phyloP scores from a whole-genome alignment of 2,329 filamentous ascomycete species.

The Phialophora expanda region DNA sequence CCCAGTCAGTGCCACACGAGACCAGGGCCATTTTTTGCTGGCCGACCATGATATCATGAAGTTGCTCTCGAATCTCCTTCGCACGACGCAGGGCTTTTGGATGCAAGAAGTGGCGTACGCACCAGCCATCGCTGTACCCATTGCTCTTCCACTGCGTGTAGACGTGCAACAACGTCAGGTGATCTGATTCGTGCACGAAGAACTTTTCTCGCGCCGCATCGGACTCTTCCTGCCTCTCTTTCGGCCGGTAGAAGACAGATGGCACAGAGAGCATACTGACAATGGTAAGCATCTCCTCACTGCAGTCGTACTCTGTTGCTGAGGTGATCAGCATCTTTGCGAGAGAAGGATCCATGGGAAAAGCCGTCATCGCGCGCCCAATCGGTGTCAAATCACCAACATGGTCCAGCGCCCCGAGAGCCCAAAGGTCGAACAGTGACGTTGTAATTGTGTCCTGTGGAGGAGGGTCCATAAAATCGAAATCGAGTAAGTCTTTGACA shows the following conservation, averaged over 20 bases:
- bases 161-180: conserved; percentile 92
- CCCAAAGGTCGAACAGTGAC: conserved; percentile 96
- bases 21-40: conserved; percentile 87
- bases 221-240: conserved; percentile 94
- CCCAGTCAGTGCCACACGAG: conserved; percentile 96
- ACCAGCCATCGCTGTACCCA: conserved; percentile 89
- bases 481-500: conserved; percentile 89
- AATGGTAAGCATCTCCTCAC: conserved; percentile 97
- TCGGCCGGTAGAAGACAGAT: conserved; percentile 94
- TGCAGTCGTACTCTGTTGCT: conserved; percentile 85
- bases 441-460: conserved; percentile 98
- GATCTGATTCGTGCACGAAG: conserved; percentile 96
- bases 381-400: conserved; percentile 87
- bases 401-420: conserved; percentile 89
- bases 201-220: conserved; percentile 96
- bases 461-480: conserved; percentile 98
- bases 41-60: conserved; percentile 84
- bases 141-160: conserved; percentile 96
- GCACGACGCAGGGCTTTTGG: conserved; percentile 90
- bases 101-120: conserved; percentile 89
- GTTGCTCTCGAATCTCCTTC: conserved; percentile 91
- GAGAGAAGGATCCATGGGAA: conserved; percentile 96
- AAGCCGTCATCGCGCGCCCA: conserved; percentile 91
- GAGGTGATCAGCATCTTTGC: conserved; percentile 94
- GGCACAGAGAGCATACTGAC: conserved; percentile 98